Percentiles rank a stretch among this genome's conserved stretches.
These are phyloP conservation scores for Colletotrichum sp. DNA, from an alignment of 2,329 filamentous ascomycete species.

Conservation along the genomic window DNA sequence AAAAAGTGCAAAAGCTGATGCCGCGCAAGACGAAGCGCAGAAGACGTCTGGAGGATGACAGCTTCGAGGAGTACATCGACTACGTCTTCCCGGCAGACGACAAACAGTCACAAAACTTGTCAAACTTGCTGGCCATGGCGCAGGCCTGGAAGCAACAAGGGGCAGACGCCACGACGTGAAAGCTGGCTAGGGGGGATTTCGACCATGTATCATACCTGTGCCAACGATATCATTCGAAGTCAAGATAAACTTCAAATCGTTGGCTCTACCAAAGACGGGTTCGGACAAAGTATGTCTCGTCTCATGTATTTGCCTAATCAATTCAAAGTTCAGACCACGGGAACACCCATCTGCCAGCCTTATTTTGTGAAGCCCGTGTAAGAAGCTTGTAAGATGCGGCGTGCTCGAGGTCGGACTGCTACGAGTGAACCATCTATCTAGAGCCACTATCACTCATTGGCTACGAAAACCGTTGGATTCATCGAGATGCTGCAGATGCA, in stretches of 20 bases:
- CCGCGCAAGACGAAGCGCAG: conserved; percentile 91
- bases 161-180: conserved; percentile 30
- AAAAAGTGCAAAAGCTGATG: conserved; percentile 91
- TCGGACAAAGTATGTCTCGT: not conserved
- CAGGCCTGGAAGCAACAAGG: conserved; percentile 82
- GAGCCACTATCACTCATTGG: not conserved
- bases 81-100: conserved; percentile 98
- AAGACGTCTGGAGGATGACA: conserved; percentile 88
- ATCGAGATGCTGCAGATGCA: not conserved
- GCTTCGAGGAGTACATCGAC: conserved; percentile 95
- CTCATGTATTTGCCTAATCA: not conserved
- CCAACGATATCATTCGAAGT: not conserved
- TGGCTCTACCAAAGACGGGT: not conserved
- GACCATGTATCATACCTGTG: not conserved
- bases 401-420: not conserved
- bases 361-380: not conserved
- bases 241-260: not conserved
- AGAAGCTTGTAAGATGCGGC: not conserved
- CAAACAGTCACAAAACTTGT: conserved; percentile 81
- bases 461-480: not conserved
- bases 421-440: not conserved
- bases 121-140: conserved; percentile 83
- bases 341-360: not conserved
- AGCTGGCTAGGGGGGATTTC: not conserved
- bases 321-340: not conserved